Conservation (phyloP, 805 yeast species). For the Wickerhamomyces rabaulensis region DNA sequence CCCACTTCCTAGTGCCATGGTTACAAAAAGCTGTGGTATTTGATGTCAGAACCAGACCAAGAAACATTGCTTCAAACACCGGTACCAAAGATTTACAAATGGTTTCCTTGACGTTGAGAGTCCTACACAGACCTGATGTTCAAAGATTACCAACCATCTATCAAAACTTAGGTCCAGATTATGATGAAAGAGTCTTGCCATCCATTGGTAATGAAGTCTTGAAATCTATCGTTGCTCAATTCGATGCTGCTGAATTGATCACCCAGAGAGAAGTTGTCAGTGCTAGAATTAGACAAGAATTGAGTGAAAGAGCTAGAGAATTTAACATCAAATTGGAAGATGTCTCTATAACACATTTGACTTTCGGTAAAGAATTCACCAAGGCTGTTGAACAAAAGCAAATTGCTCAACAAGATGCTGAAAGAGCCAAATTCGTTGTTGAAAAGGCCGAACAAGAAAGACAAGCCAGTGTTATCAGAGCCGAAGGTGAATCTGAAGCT, state of each 20-base stretch:
- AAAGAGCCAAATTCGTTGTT: slow-evolving; percentile 87
- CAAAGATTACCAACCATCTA: slow-evolving; percentile 76
- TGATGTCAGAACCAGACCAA: slow-evolving; percentile 94
- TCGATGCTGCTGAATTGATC: slow-evolving; percentile 93
- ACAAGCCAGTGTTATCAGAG: slow-evolving; percentile 90
- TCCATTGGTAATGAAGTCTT: slow-evolving; percentile 90
- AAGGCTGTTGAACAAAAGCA: slow-evolving; percentile 98
- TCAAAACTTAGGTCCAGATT: slow-evolving; percentile 88
- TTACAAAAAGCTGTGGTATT: slow-evolving; percentile 83
- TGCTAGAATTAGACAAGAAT: slow-evolving; percentile 80
- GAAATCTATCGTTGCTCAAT: slow-evolving; percentile 87
- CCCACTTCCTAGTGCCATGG: slow-evolving; percentile 96
- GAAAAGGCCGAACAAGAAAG: slow-evolving; percentile 97
- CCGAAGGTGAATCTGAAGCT: slow-evolving; percentile 99
- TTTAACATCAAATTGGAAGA: slow-evolving; percentile 91
- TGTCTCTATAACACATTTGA: slow-evolving; percentile 96
- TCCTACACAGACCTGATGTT: slow-evolving; percentile 91
- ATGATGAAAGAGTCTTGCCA: slow-evolving; percentile 91
- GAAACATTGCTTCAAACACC: slow-evolving; percentile 88
- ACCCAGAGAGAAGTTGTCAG: slow-evolving; percentile 96
- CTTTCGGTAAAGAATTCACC: slow-evolving; percentile 94
- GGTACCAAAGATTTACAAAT: slow-evolving; percentile 97
- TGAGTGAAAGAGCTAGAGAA: slow-evolving; percentile 76
- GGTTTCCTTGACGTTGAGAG: slow-evolving; percentile 89
- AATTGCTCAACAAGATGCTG: slow-evolving; percentile 99